Percentiles rank a stretch among this genome's conserved stretches.
Conservation (phyloP, 1,284 basidiomycete species). For the Wolfiporia cocos region DNA sequence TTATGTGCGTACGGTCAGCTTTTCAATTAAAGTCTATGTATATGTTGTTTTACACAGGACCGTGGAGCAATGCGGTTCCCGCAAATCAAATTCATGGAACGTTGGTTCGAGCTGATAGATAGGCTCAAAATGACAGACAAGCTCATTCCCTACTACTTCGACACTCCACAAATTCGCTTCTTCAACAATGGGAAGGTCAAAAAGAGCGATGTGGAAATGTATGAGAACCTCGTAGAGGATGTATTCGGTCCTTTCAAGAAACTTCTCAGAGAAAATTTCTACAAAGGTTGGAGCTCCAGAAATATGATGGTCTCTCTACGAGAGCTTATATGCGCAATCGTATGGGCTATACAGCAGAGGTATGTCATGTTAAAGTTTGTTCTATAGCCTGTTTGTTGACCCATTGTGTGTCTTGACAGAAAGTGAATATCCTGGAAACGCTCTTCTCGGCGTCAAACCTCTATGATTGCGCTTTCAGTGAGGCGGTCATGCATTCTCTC, state of each 20-base stretch:
- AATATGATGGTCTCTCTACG: conserved; percentile 20
- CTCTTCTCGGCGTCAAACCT: background rate
- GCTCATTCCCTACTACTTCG: conserved; percentile 1
- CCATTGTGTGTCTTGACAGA: background rate
- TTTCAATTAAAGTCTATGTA: conserved; percentile 8
- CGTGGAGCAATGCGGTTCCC: conserved; percentile 21
- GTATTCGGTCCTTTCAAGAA: conserved; percentile 6
- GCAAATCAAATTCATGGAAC: conserved; percentile 11
- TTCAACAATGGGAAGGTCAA: background rate
- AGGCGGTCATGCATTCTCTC: background rate
- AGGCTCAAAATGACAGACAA: background rate
- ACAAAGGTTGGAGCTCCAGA: conserved; percentile 23
- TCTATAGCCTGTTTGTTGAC: background rate
- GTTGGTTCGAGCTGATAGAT: conserved; percentile 15
- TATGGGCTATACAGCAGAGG: background rate
- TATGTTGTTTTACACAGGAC: conserved; percentile 1
- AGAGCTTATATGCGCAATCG: conserved; percentile 14
- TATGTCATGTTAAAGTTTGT: no score
- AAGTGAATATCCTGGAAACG: background rate
- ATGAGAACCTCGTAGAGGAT: background rate
- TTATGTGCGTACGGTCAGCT: background rate
- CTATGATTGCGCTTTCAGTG: conserved; percentile 1
- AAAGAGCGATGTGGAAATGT: background rate
- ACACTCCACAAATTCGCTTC: background rate
- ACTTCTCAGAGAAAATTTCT: conserved; percentile 7